Percentiles rank a stretch among this genome's conserved stretches.
Conservation (phyloP, 2,329 filamentous ascomycete genomes). For the Colletotrichum sojae region DNA sequence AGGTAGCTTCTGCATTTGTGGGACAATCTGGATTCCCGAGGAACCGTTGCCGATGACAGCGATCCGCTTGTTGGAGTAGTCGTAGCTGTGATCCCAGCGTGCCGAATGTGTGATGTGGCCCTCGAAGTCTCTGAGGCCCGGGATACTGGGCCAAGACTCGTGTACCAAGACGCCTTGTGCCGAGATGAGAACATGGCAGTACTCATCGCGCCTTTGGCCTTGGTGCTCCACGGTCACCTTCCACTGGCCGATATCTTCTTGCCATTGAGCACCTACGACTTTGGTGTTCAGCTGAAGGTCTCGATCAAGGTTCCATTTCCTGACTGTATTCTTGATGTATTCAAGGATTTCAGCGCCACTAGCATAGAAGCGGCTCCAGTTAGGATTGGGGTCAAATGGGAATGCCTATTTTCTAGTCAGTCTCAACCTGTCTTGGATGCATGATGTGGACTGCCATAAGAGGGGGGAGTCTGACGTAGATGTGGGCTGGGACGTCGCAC, state of each 20-base stretch:
- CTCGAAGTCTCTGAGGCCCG: constrained; percentile 56
- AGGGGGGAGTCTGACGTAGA: constrained; percentile 39
- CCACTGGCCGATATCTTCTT: constrained; percentile 46
- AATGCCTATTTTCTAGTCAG: constrained; percentile 50
- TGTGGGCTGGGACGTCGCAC: constrained; percentile 46
- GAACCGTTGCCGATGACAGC: constrained; percentile 55
- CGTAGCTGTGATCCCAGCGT: constrained; percentile 49
- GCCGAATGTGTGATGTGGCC: constrained; percentile 54
- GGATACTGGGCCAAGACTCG: constrained; percentile 61
- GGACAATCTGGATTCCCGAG: constrained; percentile 51
- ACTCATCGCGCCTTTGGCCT: constrained; percentile 39
- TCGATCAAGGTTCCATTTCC: constrained; percentile 56
- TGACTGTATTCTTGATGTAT: constrained; percentile 65
- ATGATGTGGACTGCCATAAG: not conserved
- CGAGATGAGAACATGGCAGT: constrained; percentile 43
- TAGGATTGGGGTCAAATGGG: constrained; percentile 69
- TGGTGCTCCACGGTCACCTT: constrained; percentile 39
- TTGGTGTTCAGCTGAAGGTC: constrained; percentile 52
- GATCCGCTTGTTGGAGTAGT: constrained; percentile 49
- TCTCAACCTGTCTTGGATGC: too few species aligned
- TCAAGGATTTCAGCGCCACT: constrained; percentile 68
- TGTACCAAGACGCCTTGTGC: constrained; percentile 40
- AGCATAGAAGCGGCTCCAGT: constrained; percentile 72
- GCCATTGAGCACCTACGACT: constrained; percentile 49
- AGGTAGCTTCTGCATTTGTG: constrained; percentile 45